phyloP scores from a whole-genome alignment of 257 asterid species.

The Eustoma russellianum region DNA sequence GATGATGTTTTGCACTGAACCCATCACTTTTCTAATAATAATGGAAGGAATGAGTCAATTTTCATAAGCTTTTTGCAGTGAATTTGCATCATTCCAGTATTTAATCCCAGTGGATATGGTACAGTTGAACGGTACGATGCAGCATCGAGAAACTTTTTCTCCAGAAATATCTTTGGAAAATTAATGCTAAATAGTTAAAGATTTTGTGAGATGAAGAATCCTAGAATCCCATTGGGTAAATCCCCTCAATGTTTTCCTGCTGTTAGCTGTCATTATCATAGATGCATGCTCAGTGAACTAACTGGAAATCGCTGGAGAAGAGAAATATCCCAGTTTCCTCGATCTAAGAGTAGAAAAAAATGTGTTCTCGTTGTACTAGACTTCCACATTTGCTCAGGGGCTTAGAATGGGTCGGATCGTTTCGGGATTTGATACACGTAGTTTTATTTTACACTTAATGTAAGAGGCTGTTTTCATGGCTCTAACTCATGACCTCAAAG shows the following conservation, averaged over 20 bases:
- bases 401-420: no score
- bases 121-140: background rate
- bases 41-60: background rate
- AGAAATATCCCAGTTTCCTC: no score
- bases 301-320: conserved; percentile 26
- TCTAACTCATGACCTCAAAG: no score
- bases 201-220: conserved; percentile 11
- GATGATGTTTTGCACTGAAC: conserved; percentile 13
- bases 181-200: background rate
- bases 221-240: conserved; percentile 14
- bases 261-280: conserved; percentile 16
- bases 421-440: no score
- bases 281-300: background rate
- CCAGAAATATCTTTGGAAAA: conserved; percentile 15
- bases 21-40: conserved; percentile 14
- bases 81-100: conserved; percentile 8
- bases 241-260: background rate
- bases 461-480: no score
- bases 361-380: no score
- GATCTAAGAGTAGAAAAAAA: no score
- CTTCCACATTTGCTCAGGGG: no score
- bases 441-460: no score
- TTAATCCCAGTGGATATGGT: background rate
- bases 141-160: conserved; percentile 10
- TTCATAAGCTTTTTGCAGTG: background rate